Percentiles rank a stretch among this genome's conserved stretches.
Evolutionary conservation across 495 filamentous ascomycete species (phyloP).

Genomic region (Wilcoxina mikolae): DNA sequence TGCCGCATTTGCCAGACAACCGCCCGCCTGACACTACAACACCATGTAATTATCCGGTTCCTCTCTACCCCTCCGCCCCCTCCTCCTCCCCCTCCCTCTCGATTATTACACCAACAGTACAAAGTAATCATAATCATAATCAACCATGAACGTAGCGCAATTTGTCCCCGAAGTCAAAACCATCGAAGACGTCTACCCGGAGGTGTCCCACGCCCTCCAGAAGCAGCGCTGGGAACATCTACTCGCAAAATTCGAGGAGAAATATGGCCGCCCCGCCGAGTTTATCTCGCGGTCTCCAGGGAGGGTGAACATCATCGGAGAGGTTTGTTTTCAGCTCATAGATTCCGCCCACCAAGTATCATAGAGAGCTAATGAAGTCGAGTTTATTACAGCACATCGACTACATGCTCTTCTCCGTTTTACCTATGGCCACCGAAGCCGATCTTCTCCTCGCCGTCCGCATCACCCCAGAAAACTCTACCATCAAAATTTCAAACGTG

Average conservation of each 20-base stretch:
- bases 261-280: constrained; percentile 54
- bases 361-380: constrained; percentile 6
- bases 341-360: background rate
- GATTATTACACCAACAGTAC: background rate
- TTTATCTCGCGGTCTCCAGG: constrained; percentile 86
- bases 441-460: constrained; percentile 81
- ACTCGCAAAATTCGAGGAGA: constrained; percentile 52
- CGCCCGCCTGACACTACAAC: background rate
- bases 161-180: constrained; percentile 44
- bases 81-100: background rate
- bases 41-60: background rate
- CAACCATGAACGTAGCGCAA: constrained; percentile 37
- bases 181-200: constrained; percentile 53
- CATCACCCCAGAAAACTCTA: constrained; percentile 34
- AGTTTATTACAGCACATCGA: constrained; percentile 58
- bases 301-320: constrained; percentile 94
- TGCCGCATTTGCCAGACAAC: background rate
- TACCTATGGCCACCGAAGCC: constrained; percentile 86
- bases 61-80: background rate
- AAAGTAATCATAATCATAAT: background rate
- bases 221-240: constrained; percentile 56
- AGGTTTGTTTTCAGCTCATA: constrained; percentile 33
- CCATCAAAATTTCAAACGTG: constrained; percentile 63
- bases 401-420: constrained; percentile 89
- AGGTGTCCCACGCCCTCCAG: constrained; percentile 43